A percentile compares a stretch with the other conserved stretches of the same genome.
These are phyloP conservation scores for Gynochthodes officinalis DNA, from an alignment of 257 asterid species.

Conservation along the genomic window DNA sequence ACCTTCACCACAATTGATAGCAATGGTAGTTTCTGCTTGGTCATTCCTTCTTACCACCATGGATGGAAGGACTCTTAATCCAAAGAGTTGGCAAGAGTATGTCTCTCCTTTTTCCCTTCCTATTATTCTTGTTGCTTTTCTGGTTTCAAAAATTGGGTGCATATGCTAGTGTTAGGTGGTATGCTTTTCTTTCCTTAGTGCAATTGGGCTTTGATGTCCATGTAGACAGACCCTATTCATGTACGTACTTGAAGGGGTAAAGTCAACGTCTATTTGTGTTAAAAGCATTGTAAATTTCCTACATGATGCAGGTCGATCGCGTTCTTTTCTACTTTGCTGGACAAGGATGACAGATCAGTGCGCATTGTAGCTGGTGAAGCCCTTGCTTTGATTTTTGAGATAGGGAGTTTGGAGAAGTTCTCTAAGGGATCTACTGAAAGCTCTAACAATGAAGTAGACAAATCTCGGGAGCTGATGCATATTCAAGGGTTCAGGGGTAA, in stretches of 20 bases:
- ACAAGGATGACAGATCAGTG: slow-evolving; percentile 77
- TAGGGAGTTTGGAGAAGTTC: slow-evolving; percentile 77
- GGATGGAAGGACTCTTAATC: slow-evolving; percentile 52
- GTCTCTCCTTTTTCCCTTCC: neutral
- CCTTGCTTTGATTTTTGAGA: slow-evolving; percentile 80
- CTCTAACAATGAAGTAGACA: slow-evolving; percentile 45
- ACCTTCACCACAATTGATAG: slow-evolving; percentile 58
- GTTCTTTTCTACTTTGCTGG: slow-evolving; percentile 64
- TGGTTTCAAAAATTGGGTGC: neutral
- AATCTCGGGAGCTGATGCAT: slow-evolving; percentile 45
- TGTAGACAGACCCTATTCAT: neutral
- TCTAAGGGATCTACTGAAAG: slow-evolving; percentile 50
- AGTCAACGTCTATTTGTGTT: neutral
- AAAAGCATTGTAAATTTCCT: slow-evolving; percentile 3
- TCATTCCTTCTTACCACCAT: slow-evolving; percentile 82
- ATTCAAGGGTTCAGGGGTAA: slow-evolving; percentile 72
- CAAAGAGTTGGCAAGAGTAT: slow-evolving; percentile 89
- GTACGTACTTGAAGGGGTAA: neutral
- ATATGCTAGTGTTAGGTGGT: neutral
- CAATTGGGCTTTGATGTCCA: neutral
- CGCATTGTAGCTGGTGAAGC: slow-evolving; percentile 97
- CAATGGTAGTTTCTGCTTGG: slow-evolving; percentile 78
- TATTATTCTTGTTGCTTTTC: neutral
- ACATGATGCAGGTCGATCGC: slow-evolving; percentile 63
- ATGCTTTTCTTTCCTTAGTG: neutral